A percentile compares a stretch with the other conserved stretches of the same genome.
These are phyloP conservation scores for Priceomyces haplophilus DNA, from an alignment of 805 yeast genomes.

Conservation along the genomic window DNA sequence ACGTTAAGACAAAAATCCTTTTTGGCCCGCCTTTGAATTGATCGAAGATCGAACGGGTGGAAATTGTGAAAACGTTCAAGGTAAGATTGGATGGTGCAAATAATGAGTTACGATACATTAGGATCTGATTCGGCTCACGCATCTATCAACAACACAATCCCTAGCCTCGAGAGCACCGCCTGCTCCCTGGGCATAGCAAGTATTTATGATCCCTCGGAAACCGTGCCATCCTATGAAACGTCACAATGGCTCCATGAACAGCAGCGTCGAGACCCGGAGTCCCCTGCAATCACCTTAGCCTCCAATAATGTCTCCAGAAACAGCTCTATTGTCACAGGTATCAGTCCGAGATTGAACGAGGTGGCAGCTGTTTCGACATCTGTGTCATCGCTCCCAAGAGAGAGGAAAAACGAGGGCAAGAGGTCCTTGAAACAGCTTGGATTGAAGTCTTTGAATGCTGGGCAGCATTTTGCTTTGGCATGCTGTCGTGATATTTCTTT, in stretches of 20 bases:
- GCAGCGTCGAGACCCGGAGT: slow-evolving; percentile 2
- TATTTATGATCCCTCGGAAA: slow-evolving; percentile 28
- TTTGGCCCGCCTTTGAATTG: no score
- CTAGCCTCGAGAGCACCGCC: neutral
- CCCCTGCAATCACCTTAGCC: slow-evolving; percentile 1
- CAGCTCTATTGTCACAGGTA: slow-evolving; percentile 2
- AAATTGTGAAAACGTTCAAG: neutral
- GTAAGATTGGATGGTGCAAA: neutral
- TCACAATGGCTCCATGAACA: slow-evolving; percentile 33
- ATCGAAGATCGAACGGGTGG: neutral
- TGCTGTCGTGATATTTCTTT: slow-evolving; percentile 77
- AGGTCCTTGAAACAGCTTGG: slow-evolving; percentile 55
- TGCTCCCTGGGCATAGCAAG: neutral
- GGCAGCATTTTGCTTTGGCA: slow-evolving; percentile 73
- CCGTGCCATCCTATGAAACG: slow-evolving; percentile 41
- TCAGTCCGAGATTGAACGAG: neutral
- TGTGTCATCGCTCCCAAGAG: slow-evolving; percentile 4
- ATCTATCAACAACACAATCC: neutral
- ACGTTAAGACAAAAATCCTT: no score
- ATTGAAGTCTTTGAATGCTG: slow-evolving; percentile 65
- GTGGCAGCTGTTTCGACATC: slow-evolving; percentile 5
- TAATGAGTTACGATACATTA: neutral
- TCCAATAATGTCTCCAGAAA: slow-evolving; percentile 4
- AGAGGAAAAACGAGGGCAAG: slow-evolving; percentile 11
- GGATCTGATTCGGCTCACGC: neutral